Base-by-base conservation (phyloP, 2,329 filamentous ascomycete species). In the Akanthomyces uredinophilus region DNA sequence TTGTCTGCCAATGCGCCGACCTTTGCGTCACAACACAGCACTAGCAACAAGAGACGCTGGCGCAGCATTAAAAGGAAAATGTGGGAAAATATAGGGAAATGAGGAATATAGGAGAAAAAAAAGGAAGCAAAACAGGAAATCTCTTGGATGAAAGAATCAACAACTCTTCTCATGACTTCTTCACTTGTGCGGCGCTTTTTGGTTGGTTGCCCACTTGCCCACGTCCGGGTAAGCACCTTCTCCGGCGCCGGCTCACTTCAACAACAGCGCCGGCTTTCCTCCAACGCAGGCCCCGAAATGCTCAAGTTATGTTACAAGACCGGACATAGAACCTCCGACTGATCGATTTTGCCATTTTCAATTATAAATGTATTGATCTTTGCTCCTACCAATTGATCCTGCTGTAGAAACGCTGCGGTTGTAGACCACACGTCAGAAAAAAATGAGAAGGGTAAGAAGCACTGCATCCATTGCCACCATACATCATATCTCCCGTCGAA, bases 201-300 rank as follows among this genome's bases (percentile, higher is more conserved):
- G n/a, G n/a, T n/a, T 35, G 32, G 27, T 35, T 8, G 11, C 32
- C 32, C 32, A 11, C 32, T 35, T 35, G 32, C 32, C 32, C 32
- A 35, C 32, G 32, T 35, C 32, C 32, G 32, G 37, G 53, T 46
- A 56, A 56, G 53, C 53, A 4, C 18, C 41, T 46, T 39, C 50
- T 22, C 43, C 55, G 55, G 55, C 29, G 14, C 20, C 55, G 55
- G 55, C 55, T 58, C 55, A 39, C 44, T 49, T 39, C 27, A 58
- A 58, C 55, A 58, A 58, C 55, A 44, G 55, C 55, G 55, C 55
- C 55, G 55, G 44, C 43, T 18, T 49, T 58, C 20, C 29, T 49
- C 54, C 55, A 41, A 41, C 43, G 14, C 16, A 41, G 32, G 29
- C 43, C 32, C 43, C 55, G 55, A 49, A 58, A 47, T n/a, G 22